These are phyloP conservation scores for Pichia scutulata DNA, from an alignment of 805 yeast species.

Conservation along the genomic window DNA sequence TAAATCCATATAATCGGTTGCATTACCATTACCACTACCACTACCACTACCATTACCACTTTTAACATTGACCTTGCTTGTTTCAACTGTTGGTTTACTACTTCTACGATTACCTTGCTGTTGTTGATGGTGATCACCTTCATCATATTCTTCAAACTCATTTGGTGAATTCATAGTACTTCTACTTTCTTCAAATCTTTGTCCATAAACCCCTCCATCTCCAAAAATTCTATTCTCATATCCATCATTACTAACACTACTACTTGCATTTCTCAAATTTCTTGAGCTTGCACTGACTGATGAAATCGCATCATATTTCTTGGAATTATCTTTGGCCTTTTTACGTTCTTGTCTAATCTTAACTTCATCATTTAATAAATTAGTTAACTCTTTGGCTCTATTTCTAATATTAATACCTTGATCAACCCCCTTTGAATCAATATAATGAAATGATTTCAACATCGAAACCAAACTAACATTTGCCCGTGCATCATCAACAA, in stretches of 20 bases:
- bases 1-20: constrained; percentile 36
- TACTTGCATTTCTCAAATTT: constrained; percentile 7
- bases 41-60: constrained; percentile 6
- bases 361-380: constrained; percentile 67
- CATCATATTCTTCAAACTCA: constrained; percentile 57
- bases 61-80: constrained; percentile 38
- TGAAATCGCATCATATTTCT: constrained; percentile 71
- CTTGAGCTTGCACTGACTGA: constrained; percentile 24
- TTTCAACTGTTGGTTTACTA: constrained; percentile 27
- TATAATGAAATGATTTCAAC: constrained; percentile 90
- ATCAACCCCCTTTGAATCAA: constrained; percentile 88
- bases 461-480: constrained; percentile 60
- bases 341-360: constrained; percentile 77
- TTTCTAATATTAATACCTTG: constrained; percentile 94
- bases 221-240: constrained; percentile 52
- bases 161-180: constrained; percentile 29
- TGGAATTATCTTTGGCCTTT: constrained; percentile 79
- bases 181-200: constrained; percentile 53
- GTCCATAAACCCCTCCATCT: constrained; percentile 66
- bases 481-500: constrained; percentile 89
- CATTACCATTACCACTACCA: constrained; percentile 9
- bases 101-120: constrained; percentile 19
- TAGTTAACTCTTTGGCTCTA: constrained; percentile 70
- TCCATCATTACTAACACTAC: constrained; percentile 20
- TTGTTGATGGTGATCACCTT: constrained; percentile 17